phyloP scores from a whole-genome alignment of 2,329 filamentous ascomycete genomes.

The Penicillium sp. region DNA sequence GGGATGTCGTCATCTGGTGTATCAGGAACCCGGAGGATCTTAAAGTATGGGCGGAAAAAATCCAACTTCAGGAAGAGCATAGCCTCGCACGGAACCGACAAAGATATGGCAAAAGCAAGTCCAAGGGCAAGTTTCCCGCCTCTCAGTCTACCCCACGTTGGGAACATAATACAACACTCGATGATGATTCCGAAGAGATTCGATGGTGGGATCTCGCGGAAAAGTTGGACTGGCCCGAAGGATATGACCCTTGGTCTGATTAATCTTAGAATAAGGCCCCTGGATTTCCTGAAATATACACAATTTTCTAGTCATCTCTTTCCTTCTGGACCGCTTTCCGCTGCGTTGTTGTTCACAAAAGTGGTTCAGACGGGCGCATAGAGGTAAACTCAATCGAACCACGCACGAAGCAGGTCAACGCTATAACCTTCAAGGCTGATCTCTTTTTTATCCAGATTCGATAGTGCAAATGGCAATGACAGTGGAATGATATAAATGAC shows the following conservation, averaged over 20 bases:
- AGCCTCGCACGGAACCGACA: background rate
- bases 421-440: too few relatives aligned
- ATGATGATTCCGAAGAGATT: background rate
- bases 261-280: background rate
- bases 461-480: too few relatives aligned
- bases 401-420: too few relatives aligned
- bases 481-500: too few relatives aligned
- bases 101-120: background rate
- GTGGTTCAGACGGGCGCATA: too few relatives aligned
- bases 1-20: constrained; percentile 7
- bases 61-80: background rate
- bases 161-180: background rate
- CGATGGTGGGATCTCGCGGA: constrained; percentile 1
- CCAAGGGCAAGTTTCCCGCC: background rate
- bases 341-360: background rate
- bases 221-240: constrained; percentile 2
- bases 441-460: too few relatives aligned
- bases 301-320: background rate
- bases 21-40: constrained; percentile 9
- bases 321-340: background rate
- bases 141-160: background rate
- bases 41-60: constrained; percentile 4
- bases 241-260: constrained; percentile 10
- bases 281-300: background rate
- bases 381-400: too few relatives aligned